A percentile compares a stretch with the other conserved stretches of the same genome.
phyloP scores from a whole-genome alignment of 768 basidiomycete genomes.

The Cyclocybe cylindracea region DNA sequence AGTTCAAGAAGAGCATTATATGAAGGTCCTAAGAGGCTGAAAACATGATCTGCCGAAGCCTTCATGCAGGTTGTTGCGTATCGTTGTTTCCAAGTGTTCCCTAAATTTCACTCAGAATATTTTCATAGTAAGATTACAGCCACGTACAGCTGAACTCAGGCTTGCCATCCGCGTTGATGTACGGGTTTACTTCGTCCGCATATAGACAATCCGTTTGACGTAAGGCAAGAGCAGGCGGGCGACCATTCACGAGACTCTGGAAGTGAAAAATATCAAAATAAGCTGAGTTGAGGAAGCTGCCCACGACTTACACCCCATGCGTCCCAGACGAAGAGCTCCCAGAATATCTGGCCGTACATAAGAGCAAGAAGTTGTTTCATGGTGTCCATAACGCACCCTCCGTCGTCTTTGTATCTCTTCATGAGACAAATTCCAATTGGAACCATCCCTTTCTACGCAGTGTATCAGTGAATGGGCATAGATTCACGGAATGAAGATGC shows the following conservation, averaged over 20 bases:
- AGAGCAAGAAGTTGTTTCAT: conserved; percentile 1
- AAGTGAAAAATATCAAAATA: not conserved
- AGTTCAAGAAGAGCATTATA: conserved; percentile 49
- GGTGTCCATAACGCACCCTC: conserved; percentile 21
- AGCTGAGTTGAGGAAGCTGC: not conserved
- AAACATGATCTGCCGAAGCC: conserved; percentile 42
- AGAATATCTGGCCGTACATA: conserved; percentile 38
- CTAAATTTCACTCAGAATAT: conserved; percentile 19
- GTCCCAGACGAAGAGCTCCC: conserved; percentile 55
- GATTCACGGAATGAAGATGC: conserved; percentile 16
- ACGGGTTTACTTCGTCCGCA: conserved; percentile 43
- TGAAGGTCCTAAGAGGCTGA: conserved; percentile 34
- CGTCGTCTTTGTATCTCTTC: conserved; percentile 50
- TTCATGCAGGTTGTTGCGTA: conserved; percentile 48
- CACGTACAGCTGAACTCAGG: conserved; percentile 45
- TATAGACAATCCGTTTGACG: conserved; percentile 53
- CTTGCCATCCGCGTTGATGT: conserved; percentile 30
- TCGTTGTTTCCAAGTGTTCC: conserved; percentile 46
- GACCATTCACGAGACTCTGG: conserved; percentile 50
- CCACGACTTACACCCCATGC: conserved; percentile 43
- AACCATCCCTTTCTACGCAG: conserved; percentile 49
- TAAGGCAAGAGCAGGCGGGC: conserved; percentile 47
- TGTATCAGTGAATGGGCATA: not conserved
- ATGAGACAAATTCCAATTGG: conserved; percentile 43
- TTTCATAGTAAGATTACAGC: not conserved